Evolutionary conservation across 768 basidiomycete genomes (phyloP).

Genomic region (Leccinum ochraceum): DNA sequence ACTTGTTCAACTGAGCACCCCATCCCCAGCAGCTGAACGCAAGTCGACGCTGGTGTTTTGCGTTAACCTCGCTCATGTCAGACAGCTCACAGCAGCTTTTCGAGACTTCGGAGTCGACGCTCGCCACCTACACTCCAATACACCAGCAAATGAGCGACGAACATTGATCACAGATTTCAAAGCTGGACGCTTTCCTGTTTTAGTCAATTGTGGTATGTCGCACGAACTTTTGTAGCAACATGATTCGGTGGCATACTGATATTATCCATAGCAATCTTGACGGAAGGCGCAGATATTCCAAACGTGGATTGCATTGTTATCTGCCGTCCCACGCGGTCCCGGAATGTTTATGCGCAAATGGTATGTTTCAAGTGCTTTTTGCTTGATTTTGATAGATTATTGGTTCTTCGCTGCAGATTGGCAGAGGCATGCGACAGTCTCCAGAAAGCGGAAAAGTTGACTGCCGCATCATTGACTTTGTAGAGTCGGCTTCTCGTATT

Average conservation of each 20-base stretch:
- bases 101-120: conserved; percentile 80
- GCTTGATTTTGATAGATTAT: neutral
- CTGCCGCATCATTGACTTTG: conserved; percentile 90
- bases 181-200: conserved; percentile 74
- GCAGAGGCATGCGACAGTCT: conserved; percentile 87
- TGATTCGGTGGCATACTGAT: neutral
- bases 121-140: conserved; percentile 72
- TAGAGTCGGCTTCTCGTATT: conserved; percentile 70
- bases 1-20: conserved; percentile 6
- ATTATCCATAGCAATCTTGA: conserved; percentile 63
- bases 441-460: conserved; percentile 77
- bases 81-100: conserved; percentile 70
- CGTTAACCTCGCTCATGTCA: conserved; percentile 80
- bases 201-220: conserved; percentile 82
- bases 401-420: conserved; percentile 61
- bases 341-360: conserved; percentile 93
- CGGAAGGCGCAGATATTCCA: conserved; percentile 94
- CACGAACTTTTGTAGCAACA: neutral
- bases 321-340: conserved; percentile 85
- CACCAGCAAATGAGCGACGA: conserved; percentile 62
- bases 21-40: conserved; percentile 46
- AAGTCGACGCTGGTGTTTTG: conserved; percentile 94
- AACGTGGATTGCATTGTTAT: conserved; percentile 91
- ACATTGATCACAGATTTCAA: conserved; percentile 67
- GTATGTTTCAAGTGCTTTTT: conserved; percentile 38